Base-by-base conservation (phyloP, 1,139 yeast genomes). In the Kodamaea sp. region DNA sequence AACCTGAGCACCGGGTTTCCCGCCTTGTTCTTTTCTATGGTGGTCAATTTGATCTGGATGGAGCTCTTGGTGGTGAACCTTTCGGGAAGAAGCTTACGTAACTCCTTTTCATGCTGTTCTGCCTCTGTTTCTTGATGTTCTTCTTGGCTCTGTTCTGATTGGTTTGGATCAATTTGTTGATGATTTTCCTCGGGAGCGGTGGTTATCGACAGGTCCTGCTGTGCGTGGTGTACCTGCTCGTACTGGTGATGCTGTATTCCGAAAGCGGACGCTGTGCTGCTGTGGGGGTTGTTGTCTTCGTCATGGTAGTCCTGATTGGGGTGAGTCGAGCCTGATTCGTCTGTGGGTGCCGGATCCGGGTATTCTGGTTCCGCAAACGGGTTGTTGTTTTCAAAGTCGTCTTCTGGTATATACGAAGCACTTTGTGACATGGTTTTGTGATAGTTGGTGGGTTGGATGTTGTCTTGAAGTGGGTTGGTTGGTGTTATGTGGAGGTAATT, bases 381-480 rank as follows among this genome's bases (percentile, higher is more conserved):
- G 50, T 79, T 80, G 60, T 80, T 80, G 46, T 80, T 79, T 40
- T 70, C 76, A 42, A 78, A 78, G 41, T 79, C 86, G 28, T 36
- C 39, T 42, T 80, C 84, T 2, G 84, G 83, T 44, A 77, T 80
- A 47, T 78, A 80, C 4, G 84, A 77, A 23, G 75, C 65, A n/a
- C 78, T 67, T 8, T 80, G 70, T 2, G 80, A 56, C 82, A 77
- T 77, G 37, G 11, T n/a, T n/a, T n/a, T n/a, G n/a, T n/a, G n/a
- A n/a, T n/a, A n/a, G n/a, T n/a, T n/a, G n/a, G n/a, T n/a, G n/a
- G n/a, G n/a, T n/a, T n/a, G n/a, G n/a, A n/a, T n/a, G n/a, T n/a
- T n/a, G n/a, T n/a, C n/a, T n/a, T n/a, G n/a, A n/a, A n/a, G n/a
- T n/a, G n/a, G n/a, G n/a, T n/a, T n/a, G n/a, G n/a, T n/a, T n/a